Evolutionary conservation across 2,329 filamentous ascomycete genomes (phyloP).

Genomic region (Ascocoryne sarcoides): DNA sequence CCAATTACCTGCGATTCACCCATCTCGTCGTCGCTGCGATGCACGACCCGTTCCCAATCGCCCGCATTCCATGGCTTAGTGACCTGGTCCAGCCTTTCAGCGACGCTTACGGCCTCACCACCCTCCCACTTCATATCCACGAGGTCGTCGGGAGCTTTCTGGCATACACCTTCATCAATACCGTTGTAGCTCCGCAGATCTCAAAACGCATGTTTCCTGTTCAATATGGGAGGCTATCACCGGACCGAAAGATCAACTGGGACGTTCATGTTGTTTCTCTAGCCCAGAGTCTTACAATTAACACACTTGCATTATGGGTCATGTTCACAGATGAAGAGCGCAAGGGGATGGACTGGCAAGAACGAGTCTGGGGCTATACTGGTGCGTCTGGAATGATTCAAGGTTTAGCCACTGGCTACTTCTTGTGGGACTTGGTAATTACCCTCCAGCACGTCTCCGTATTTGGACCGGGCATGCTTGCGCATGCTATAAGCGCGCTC

Average conservation of each 20-base stretch:
- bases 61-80: slow-evolving; percentile 44
- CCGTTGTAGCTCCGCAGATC: slow-evolving; percentile 56
- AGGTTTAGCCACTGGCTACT: slow-evolving; percentile 71
- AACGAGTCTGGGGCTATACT: slow-evolving; percentile 70
- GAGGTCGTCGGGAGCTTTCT: slow-evolving; percentile 59
- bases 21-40: slow-evolving; percentile 34
- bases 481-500: slow-evolving; percentile 67
- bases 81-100: slow-evolving; percentile 54
- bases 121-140: slow-evolving; percentile 68
- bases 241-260: slow-evolving; percentile 65
- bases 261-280: slow-evolving; percentile 81
- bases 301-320: slow-evolving; percentile 62
- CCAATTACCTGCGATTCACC: not conserved
- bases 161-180: slow-evolving; percentile 61
- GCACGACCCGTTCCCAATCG: slow-evolving; percentile 61
- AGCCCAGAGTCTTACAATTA: slow-evolving; percentile 66
- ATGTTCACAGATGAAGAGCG: slow-evolving; percentile 62
- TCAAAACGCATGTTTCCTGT: slow-evolving; percentile 53
- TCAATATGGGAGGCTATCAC: slow-evolving; percentile 53
- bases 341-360: slow-evolving; percentile 53
- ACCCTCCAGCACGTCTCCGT: slow-evolving; percentile 59
- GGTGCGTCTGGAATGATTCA: slow-evolving; percentile 64
- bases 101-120: slow-evolving; percentile 50
- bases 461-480: slow-evolving; percentile 52
- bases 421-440: slow-evolving; percentile 71